Percentiles rank a stretch among this genome's conserved stretches.
phyloP scores from a whole-genome alignment of 2,329 filamentous ascomycete genomes.

The Lasiodiplodia citricola region DNA sequence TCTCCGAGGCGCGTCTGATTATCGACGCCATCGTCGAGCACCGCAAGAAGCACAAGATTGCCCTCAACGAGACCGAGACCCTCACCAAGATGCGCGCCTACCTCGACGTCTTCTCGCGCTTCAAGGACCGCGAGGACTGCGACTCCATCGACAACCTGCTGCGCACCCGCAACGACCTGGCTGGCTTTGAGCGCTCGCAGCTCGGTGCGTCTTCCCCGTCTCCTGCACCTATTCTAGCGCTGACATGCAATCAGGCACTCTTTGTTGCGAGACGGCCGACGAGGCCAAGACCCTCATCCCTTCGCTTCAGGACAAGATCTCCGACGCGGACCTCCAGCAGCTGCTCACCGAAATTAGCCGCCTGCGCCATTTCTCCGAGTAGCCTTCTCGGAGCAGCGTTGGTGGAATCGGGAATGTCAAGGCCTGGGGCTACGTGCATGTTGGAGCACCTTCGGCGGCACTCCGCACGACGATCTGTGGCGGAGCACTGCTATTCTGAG shows the following conservation, averaged over 20 bases:
- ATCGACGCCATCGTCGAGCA: conserved; percentile 88
- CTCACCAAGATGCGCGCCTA: conserved; percentile 89
- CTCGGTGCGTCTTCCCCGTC: conserved; percentile 65
- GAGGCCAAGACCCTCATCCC: conserved; percentile 97
- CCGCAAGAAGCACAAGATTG: conserved; percentile 69
- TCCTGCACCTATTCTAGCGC: not conserved
- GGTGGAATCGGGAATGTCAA: not conserved
- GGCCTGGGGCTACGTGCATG: not conserved
- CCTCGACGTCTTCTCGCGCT: conserved; percentile 91
- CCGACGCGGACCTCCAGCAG: conserved; percentile 84
- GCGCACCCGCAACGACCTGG: conserved; percentile 77
- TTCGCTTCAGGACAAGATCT: conserved; percentile 85
- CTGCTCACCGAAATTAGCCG: conserved; percentile 91
- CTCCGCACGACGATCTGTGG: not conserved
- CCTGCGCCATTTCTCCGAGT: conserved; percentile 57
- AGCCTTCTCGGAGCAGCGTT: not conserved
- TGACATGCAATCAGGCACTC: conserved; percentile 65
- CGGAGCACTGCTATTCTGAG: conserved; percentile 15
- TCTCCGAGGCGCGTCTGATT: conserved; percentile 89
- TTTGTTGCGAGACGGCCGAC: conserved; percentile 91
- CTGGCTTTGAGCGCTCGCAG: conserved; percentile 92
- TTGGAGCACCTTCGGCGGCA: not conserved
- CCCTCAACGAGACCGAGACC: conserved; percentile 52
- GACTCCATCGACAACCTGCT: conserved; percentile 91
- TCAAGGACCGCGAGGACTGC: conserved; percentile 93